Conservation (phyloP, 495 filamentous ascomycete species). For the Neurospora sp. region DNA sequence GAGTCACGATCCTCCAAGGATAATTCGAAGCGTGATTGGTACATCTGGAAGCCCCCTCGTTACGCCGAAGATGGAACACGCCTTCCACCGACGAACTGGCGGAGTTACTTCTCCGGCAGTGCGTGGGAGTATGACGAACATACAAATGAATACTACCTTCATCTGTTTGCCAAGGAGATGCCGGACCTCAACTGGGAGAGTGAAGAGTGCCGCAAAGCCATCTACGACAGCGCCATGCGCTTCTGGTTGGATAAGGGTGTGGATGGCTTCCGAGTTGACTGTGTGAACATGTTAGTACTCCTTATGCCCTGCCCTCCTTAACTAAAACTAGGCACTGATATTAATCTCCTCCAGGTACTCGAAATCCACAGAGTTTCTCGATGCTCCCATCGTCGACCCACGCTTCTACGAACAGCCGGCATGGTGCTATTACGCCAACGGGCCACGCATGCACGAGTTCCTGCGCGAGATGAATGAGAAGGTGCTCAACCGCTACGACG, state of each 20-base stretch:
- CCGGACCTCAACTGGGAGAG: conserved; percentile 74
- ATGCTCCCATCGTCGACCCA: conserved; percentile 47
- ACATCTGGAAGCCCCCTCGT: conserved; percentile 58
- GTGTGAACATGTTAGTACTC: conserved; percentile 44
- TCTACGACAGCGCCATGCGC: conserved; percentile 52
- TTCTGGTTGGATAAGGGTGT: conserved; percentile 65
- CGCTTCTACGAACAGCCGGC: conserved; percentile 33
- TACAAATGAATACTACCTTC: conserved; percentile 61
- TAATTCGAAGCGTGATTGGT: conserved; percentile 59
- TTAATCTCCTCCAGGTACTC: conserved; percentile 30
- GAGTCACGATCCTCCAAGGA: conserved; percentile 52
- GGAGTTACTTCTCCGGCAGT: conserved; percentile 43
- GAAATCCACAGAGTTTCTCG: conserved; percentile 50
- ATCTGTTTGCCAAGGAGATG: conserved; percentile 54
- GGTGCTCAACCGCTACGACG: conserved; percentile 58
- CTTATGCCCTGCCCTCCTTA: neutral
- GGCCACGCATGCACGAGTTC: conserved; percentile 57
- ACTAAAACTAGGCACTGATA: neutral
- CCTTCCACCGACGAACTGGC: conserved; percentile 63
- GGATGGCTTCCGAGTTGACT: conserved; percentile 62
- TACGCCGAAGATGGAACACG: conserved; percentile 49
- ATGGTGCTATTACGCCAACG: conserved; percentile 49
- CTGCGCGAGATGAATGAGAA: conserved; percentile 47
- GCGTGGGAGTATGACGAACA: conserved; percentile 58
- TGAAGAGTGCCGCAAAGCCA: conserved; percentile 47